A percentile compares a stretch with the other conserved stretches of the same genome.
Evolutionary conservation across 2,329 filamentous ascomycete genomes (phyloP).

Genomic region (Penicillium occitanis): DNA sequence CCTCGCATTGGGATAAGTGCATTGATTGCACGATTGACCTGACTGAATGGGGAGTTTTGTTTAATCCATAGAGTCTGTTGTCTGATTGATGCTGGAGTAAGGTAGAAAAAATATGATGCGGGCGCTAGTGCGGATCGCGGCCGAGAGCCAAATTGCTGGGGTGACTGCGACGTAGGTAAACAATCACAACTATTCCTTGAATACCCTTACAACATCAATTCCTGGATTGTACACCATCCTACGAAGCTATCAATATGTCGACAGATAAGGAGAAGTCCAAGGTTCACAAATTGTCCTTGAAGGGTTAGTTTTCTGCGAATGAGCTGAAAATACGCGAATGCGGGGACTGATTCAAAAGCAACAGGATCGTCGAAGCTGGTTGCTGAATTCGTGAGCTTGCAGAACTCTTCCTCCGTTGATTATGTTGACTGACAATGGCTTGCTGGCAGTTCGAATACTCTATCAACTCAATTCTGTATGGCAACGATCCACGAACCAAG

Average conservation of each 20-base stretch:
- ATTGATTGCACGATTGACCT: conserved; percentile 23
- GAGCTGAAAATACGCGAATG: conserved; percentile 10
- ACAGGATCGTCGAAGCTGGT: conserved; percentile 77
- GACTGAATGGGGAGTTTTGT: neutral
- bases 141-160: conserved; percentile 10
- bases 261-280: conserved; percentile 71
- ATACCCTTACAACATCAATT: neutral
- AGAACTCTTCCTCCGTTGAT: conserved; percentile 22
- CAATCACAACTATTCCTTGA: conserved; percentile 22
- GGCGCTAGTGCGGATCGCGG: conserved; percentile 11
- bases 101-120: neutral
- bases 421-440: conserved; percentile 38
- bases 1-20: conserved; percentile 46
- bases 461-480: conserved; percentile 91
- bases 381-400: conserved; percentile 77
- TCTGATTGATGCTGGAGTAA: neutral
- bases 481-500: conserved; percentile 5
- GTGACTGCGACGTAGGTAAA: conserved; percentile 2
- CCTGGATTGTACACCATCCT: neutral
- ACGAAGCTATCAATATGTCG: conserved; percentile 35
- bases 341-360: conserved; percentile 30
- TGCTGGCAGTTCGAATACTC: conserved; percentile 78
- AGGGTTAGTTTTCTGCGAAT: conserved; percentile 33
- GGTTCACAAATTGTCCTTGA: conserved; percentile 81
- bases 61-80: neutral